Base-by-base conservation (phyloP, 495 filamentous ascomycete species). In the Peziza echinospora region DNA sequence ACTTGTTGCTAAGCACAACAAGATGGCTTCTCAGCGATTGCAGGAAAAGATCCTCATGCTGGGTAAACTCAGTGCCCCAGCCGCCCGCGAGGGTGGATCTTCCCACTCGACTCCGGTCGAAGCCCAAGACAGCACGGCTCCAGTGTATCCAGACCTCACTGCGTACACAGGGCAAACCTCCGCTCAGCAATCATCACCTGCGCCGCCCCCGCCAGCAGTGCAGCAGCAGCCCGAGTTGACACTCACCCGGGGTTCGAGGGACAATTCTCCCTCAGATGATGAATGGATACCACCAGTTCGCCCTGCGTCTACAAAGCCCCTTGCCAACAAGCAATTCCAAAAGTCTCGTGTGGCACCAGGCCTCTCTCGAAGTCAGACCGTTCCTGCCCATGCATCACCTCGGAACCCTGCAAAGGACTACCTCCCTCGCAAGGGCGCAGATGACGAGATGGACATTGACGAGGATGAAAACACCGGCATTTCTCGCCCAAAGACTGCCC, bases 31-130 rank as follows among this genome's bases (percentile, higher is more conserved):
- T 2, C 84, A 94, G 58, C 70, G 79, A 8, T 68, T 97, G 16
- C 82, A 91, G 48, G 91, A 96, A 49, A 80, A 83, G 53, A 93
- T 97, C 53, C 87, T 77, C 56, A 84, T 87, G 75, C 71, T 97
- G 17, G 85, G 85, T 21, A 81, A 94, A 59, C 43, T 53, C 22
- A 57, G 52, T n/a, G 13, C 30, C 13, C 19, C 30, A n/a, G 46
- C 49, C 13, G 44, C 55, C 21, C 54, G 55, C 24, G 53, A 49
- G 41, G 51, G 47, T 4, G 54, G 51, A 45, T 57, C 54, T 26
- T 30, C 46, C 5, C 52, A 54, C 5, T 40, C 28, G 40, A 53
- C 52, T 26, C 66, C 69, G 34, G n/a, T n/a, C n/a, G n/a, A n/a
- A n/a, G n/a, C n/a, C n/a, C n/a, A n/a, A n/a, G n/a, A n/a, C n/a